phyloP scores from a whole-genome alignment of 345 rosid species.

The Reutealis trisperma region DNA sequence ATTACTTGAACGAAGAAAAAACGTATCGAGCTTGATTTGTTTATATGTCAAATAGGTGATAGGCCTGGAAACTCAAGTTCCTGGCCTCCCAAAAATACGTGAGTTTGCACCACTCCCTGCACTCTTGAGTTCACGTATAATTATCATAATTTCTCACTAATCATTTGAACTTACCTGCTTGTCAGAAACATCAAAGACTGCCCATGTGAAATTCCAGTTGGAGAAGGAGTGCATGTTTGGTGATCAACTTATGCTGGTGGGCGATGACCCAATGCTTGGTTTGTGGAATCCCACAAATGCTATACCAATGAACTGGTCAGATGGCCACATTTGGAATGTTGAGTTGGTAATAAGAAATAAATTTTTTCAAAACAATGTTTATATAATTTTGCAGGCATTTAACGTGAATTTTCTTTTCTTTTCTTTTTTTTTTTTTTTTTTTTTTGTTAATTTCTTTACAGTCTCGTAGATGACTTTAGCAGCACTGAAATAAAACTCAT shows the following conservation, averaged over 20 bases:
- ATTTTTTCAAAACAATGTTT: neutral
- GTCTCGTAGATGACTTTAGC: no score
- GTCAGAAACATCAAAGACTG: slow-evolving; percentile 24
- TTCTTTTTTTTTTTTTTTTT: no score
- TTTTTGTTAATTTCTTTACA: no score
- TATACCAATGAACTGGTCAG: slow-evolving; percentile 37
- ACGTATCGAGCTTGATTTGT: neutral
- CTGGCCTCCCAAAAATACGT: neutral
- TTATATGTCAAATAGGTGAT: slow-evolving; percentile 16
- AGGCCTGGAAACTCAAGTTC: slow-evolving; percentile 4
- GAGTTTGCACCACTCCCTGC: neutral
- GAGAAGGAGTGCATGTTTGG: slow-evolving; percentile 31
- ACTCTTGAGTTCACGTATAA: neutral
- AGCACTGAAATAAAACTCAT: no score
- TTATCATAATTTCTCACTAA: neutral
- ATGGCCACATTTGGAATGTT: slow-evolving; percentile 36
- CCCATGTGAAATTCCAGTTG: slow-evolving; percentile 36
- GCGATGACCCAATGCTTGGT: slow-evolving; percentile 33
- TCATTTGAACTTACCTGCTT: neutral
- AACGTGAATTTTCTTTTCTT: no score
- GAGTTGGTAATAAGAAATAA: slow-evolving; percentile 30
- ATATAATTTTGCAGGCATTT: neutral
- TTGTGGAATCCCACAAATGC: slow-evolving; percentile 34
- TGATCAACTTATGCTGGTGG: slow-evolving; percentile 30
- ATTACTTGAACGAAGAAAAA: no score